Conservation (phyloP, 345 rosid genomes). For the Linum usitatissimum region DNA sequence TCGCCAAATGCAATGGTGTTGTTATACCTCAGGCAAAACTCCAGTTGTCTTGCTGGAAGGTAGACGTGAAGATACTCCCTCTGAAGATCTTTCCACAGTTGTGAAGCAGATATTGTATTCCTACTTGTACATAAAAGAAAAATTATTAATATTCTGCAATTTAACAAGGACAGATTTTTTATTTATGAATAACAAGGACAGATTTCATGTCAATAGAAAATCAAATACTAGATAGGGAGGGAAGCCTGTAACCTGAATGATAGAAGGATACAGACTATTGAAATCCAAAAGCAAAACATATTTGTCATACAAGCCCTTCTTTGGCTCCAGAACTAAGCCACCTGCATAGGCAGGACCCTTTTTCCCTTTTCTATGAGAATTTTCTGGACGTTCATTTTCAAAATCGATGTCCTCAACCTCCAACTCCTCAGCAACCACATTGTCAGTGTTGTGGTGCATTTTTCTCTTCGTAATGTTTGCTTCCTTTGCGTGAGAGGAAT, state of each 20-base stretch:
- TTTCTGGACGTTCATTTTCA: constrained; percentile 33
- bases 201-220: background rate
- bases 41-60: constrained; percentile 67
- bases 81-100: constrained; percentile 77
- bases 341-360: constrained; percentile 93
- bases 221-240: constrained; percentile 6
- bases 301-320: constrained; percentile 89
- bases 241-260: constrained; percentile 65
- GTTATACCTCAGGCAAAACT: constrained; percentile 78
- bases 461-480: constrained; percentile 46
- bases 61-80: constrained; percentile 57
- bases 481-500: constrained; percentile 43
- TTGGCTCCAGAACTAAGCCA: constrained; percentile 96
- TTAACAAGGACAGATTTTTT: background rate
- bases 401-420: constrained; percentile 31
- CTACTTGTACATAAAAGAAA: constrained; percentile 28
- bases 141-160: background rate
- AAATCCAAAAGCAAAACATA: constrained; percentile 89
- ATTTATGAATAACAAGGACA: background rate
- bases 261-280: constrained; percentile 97
- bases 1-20: background rate
- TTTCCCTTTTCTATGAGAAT: constrained; percentile 46
- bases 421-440: constrained; percentile 32
- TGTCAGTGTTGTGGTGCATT: constrained; percentile 35
- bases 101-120: constrained; percentile 97